A percentile compares a stretch with the other conserved stretches of the same genome.
Conservation (phyloP, 164 flowering plant species). For the Cinnamomum micranthum region DNA sequence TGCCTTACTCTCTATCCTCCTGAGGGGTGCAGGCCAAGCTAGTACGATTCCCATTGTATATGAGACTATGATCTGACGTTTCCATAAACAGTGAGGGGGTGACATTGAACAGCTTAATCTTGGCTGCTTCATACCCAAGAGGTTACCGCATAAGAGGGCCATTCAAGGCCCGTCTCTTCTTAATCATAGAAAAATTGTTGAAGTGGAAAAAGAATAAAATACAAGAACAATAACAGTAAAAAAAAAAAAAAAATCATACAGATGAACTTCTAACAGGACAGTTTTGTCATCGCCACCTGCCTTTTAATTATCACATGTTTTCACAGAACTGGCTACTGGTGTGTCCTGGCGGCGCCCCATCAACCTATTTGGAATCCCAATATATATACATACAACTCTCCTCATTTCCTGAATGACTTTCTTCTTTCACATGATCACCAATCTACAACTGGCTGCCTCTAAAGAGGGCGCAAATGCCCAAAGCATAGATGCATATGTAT, state of each 20-base stretch:
- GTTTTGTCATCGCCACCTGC: constrained; percentile 2
- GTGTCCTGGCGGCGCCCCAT: neutral
- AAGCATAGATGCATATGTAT: neutral
- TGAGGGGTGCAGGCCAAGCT: no score
- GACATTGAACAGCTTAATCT: neutral
- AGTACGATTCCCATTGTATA: no score
- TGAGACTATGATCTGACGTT: no score
- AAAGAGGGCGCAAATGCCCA: neutral
- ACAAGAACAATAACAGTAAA: neutral
- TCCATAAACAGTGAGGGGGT: no score
- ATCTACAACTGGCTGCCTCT: constrained; percentile 12
- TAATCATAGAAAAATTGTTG: constrained; percentile 4
- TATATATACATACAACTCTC: constrained; percentile 15
- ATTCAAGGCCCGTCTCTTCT: neutral
- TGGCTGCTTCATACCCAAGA: neutral
- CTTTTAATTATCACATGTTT: constrained; percentile 17
- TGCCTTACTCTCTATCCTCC: no score
- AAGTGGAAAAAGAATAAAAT: neutral
- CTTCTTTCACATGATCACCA: neutral
- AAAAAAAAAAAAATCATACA: constrained; percentile 1
- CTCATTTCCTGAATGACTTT: neutral
- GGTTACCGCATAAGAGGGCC: neutral
- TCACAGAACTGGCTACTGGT: constrained; percentile 5
- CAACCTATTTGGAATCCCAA: constrained; percentile 5
- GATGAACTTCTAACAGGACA: neutral